These are phyloP conservation scores for Neophaeococcomyces mojaviensis DNA, from an alignment of 2,329 filamentous ascomycete species.

Conservation along the genomic window DNA sequence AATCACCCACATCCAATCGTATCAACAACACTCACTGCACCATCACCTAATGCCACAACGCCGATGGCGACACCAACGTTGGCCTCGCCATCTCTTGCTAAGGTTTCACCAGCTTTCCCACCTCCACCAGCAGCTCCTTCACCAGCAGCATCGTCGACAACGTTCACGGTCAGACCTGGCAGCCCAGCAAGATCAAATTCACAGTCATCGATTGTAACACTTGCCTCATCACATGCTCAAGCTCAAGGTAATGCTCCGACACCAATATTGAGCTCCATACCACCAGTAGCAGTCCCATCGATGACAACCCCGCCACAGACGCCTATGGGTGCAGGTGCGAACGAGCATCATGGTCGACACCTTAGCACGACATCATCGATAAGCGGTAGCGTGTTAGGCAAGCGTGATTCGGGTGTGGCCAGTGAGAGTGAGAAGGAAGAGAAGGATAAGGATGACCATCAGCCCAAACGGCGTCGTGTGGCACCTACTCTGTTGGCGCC, in stretches of 20 bases:
- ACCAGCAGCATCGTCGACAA: constrained; percentile 44
- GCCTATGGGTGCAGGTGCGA: constrained; percentile 45
- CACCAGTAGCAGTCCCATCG: constrained; percentile 48
- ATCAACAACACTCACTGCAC: constrained; percentile 28
- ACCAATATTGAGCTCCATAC: constrained; percentile 61
- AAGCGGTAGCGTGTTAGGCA: constrained; percentile 47
- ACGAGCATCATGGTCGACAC: constrained; percentile 20
- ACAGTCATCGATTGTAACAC: constrained; percentile 67
- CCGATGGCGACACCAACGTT: constrained; percentile 66
- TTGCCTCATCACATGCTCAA: constrained; percentile 38
- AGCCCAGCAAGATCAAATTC: constrained; percentile 83
- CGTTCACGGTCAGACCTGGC: constrained; percentile 51
- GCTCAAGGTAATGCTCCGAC: constrained; percentile 62
- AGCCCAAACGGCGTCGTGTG: constrained; percentile 27
- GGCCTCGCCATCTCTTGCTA: constrained; percentile 50
- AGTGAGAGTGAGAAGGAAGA: constrained; percentile 38
- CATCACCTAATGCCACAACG: constrained; percentile 49
- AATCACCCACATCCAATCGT: constrained; percentile 23
- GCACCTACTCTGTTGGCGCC: constrained; percentile 25
- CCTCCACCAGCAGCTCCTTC: constrained; percentile 50
- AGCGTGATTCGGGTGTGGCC: constrained; percentile 39
- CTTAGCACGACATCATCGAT: constrained; percentile 51
- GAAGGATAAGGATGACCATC: constrained; percentile 31
- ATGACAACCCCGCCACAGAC: constrained; percentile 89
- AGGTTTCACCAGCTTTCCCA: constrained; percentile 50